Evolutionary conservation across 1,139 yeast genomes (phyloP).

Genomic region (Ogataea hybrid): DNA sequence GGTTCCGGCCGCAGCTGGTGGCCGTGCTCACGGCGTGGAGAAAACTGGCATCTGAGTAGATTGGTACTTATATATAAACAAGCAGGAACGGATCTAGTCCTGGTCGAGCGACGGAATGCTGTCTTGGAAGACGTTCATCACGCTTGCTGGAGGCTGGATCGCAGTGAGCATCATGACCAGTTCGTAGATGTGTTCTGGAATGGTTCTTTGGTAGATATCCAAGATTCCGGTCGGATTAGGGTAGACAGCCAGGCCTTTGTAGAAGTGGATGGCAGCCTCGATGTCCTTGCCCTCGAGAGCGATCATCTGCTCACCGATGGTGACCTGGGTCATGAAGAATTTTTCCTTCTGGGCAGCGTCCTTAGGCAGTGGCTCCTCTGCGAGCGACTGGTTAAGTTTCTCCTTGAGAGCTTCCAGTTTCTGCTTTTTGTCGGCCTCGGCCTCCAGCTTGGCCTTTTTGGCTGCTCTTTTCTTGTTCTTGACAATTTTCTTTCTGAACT

Average conservation of each 20-base stretch:
- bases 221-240: slow-evolving; percentile 93
- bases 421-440: slow-evolving; percentile 57
- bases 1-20: slow-evolving; percentile 13
- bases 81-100: slow-evolving; percentile 10
- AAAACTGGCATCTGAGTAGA: neutral
- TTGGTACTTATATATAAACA: slow-evolving; percentile 1
- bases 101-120: slow-evolving; percentile 26
- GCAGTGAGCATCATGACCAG: slow-evolving; percentile 86
- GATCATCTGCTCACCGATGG: slow-evolving; percentile 75
- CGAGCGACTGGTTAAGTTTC: slow-evolving; percentile 62
- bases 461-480: slow-evolving; percentile 59
- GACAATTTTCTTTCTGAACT: slow-evolving; percentile 75
- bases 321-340: slow-evolving; percentile 80
- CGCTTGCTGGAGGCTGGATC: slow-evolving; percentile 80
- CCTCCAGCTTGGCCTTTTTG: slow-evolving; percentile 54
- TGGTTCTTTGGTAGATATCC: slow-evolving; percentile 83
- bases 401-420: slow-evolving; percentile 60
- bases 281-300: slow-evolving; percentile 57
- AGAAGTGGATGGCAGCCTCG: slow-evolving; percentile 85
- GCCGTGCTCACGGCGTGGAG: slow-evolving; percentile 6
- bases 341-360: slow-evolving; percentile 60
- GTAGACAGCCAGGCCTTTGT: slow-evolving; percentile 91
- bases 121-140: slow-evolving; percentile 64
- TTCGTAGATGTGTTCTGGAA: slow-evolving; percentile 80
- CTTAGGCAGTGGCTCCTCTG: slow-evolving; percentile 73